Conservation (phyloP, 495 filamentous ascomycete species). For the Pyrenopolyporus hunteri region DNA sequence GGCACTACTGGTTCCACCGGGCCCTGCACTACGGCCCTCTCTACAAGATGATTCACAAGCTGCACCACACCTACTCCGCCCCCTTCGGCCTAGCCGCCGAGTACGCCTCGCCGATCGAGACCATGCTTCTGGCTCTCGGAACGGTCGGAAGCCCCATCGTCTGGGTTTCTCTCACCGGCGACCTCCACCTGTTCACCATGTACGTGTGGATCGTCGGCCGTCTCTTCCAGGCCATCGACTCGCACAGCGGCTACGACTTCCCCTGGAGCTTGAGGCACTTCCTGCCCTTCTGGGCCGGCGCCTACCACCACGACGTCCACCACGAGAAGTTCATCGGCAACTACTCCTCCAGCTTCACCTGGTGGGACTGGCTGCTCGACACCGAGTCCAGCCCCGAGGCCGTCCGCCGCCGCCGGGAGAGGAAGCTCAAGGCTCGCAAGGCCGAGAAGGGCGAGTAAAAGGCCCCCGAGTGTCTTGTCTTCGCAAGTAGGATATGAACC, state of each 20-base stretch:
- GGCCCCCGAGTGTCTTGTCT: background rate
- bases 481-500: constrained; percentile 5
- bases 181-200: constrained; percentile 96
- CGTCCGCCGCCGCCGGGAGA: constrained; percentile 80
- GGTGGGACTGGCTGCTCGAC: constrained; percentile 96
- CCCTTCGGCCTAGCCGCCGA: constrained; percentile 96
- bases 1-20: constrained; percentile 98
- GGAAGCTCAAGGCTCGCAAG: constrained; percentile 66
- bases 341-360: constrained; percentile 96
- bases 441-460: constrained; percentile 69
- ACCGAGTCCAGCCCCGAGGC: constrained; percentile 92
- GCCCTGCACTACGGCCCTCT: constrained; percentile 93
- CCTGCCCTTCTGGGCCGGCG: constrained; percentile 97
- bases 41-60: constrained; percentile 95
- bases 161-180: constrained; percentile 80
- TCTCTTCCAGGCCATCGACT: constrained; percentile 96
- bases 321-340: constrained; percentile 98
- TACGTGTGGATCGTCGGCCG: constrained; percentile 95
- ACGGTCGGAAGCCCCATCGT: constrained; percentile 82
- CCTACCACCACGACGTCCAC: constrained; percentile 94
- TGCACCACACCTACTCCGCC: constrained; percentile 97
- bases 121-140: constrained; percentile 95
- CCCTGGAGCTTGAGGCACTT: constrained; percentile 95
- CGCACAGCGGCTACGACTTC: constrained; percentile 97
- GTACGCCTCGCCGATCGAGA: constrained; percentile 97